These are phyloP conservation scores for Cercis canadensis DNA, from an alignment of 306 rosid species.

Conservation along the genomic window DNA sequence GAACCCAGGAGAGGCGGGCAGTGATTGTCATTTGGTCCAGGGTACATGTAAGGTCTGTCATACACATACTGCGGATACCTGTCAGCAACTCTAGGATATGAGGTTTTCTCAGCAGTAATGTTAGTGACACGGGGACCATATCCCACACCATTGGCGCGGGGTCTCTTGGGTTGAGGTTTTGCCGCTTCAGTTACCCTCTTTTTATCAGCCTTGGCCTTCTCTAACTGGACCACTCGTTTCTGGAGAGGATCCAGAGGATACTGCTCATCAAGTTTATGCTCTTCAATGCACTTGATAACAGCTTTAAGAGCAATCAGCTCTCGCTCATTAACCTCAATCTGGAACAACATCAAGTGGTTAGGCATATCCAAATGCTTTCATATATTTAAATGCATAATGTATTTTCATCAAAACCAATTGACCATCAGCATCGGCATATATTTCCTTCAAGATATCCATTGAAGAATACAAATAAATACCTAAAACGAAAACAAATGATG, in stretches of 20 bases:
- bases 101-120: conserved; percentile 67
- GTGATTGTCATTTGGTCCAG: conserved; percentile 76
- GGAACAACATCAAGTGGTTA: conserved; percentile 40
- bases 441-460: not conserved
- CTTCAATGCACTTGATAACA: conserved; percentile 86
- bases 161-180: conserved; percentile 97
- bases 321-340: conserved; percentile 88
- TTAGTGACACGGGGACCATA: conserved; percentile 71
- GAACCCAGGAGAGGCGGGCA: conserved; percentile 69
- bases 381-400: not conserved
- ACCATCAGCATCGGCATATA: not conserved
- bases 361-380: conserved; percentile 19
- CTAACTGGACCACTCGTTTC: conserved; percentile 71
- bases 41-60: conserved; percentile 74
- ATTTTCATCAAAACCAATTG: not conserved
- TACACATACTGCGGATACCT: conserved; percentile 86
- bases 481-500: too few species aligned
- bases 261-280: conserved; percentile 88
- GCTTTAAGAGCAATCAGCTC: conserved; percentile 89
- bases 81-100: conserved; percentile 79
- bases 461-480: not conserved
- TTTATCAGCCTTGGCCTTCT: conserved; percentile 96
- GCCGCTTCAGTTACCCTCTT: conserved; percentile 86
- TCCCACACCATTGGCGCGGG: conserved; percentile 80
- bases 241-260: conserved; percentile 87